Base-by-base conservation (phyloP, 179 eudicot genomes). In the Corrigiola litoralis region DNA sequence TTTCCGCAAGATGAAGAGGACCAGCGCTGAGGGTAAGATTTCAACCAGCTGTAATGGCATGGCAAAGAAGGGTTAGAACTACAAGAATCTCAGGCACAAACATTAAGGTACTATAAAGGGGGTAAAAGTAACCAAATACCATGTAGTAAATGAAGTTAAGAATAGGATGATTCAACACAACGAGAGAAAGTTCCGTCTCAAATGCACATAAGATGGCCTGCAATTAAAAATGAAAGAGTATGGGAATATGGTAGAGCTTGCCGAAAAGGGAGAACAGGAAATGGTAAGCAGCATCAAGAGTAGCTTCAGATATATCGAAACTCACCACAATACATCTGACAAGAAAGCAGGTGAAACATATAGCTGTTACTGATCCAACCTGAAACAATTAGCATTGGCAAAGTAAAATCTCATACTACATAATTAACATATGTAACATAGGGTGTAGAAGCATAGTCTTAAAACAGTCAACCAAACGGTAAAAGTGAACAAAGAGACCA, bases 21-120 rank as follows among this genome's bases (percentile, higher is more conserved):
- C 98, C 14, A 90, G 89, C 52, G 90, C 91, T 11, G 97, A 92
- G 54, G 98, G 98, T 45, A 92, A 80, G 79, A 92, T 92, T 85
- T 92, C 98, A 60, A 80, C 95, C 28, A 87, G 68, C 96, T 90
- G 95, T 79, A 69, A 40, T 36, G 7, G 8, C 17, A 55, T 1
- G 17, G 54, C 33, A 46, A 31, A 17, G 23, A 0, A 4, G 6
- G 20, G 7, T 38, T 28, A 36, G 24, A 3, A 40, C 1, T 5
- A 20, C 56, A 28, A 40, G 40, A 11, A 40, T 66, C 13, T 14
- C 33, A 34, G 24, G 13, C 21, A 24, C 13, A 37, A 5, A 28
- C 5, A 6, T 42, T 17, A 9, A 58, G 2, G 38, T 21, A 28
- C 4, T 13, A 37, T 20, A 2, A 2, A 3, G 11, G 24, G n/a